Evolutionary conservation across 2,329 filamentous ascomycete genomes (phyloP).

Genomic region (Ophiostoma tasmaniense): DNA sequence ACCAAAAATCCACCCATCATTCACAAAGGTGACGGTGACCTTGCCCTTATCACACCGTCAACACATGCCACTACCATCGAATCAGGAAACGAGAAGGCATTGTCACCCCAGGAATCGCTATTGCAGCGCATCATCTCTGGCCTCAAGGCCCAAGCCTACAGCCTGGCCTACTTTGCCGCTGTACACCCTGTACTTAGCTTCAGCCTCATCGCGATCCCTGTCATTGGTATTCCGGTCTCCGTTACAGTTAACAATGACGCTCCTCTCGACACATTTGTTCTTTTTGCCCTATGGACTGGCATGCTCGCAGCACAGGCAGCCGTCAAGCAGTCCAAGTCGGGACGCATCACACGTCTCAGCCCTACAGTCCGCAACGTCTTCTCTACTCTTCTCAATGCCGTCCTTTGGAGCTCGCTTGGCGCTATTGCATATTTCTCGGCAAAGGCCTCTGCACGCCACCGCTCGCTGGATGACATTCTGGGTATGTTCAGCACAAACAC

Average conservation of each 20-base stretch:
- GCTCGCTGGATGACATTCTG: constrained; percentile 22
- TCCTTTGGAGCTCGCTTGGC: constrained; percentile 38
- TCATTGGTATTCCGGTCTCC: constrained; percentile 37
- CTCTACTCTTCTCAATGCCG: constrained; percentile 38
- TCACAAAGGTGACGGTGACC: neutral
- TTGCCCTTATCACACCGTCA: neutral
- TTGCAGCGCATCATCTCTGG: neutral
- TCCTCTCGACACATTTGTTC: constrained; percentile 37
- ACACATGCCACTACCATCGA: neutral
- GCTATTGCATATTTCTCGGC: constrained; percentile 37
- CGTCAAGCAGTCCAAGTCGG: constrained; percentile 25
- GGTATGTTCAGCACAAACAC: constrained; percentile 25
- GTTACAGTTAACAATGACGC: constrained; percentile 26
- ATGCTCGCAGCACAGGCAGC: constrained; percentile 32
- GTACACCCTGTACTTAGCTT: constrained; percentile 26
- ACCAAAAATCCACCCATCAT: neutral
- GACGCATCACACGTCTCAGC: neutral
- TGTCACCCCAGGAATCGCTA: no score
- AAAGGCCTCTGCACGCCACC: constrained; percentile 28
- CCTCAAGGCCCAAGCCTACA: neutral
- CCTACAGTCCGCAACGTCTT: constrained; percentile 25
- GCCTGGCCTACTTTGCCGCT: neutral
- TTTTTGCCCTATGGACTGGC: constrained; percentile 43
- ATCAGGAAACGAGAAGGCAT: neutral
- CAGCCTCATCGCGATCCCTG: constrained; percentile 28